A percentile compares a stretch with the other conserved stretches of the same genome.
These are phyloP conservation scores for Tephrocybe rancida DNA, from an alignment of 768 basidiomycete species.

Conservation along the genomic window DNA sequence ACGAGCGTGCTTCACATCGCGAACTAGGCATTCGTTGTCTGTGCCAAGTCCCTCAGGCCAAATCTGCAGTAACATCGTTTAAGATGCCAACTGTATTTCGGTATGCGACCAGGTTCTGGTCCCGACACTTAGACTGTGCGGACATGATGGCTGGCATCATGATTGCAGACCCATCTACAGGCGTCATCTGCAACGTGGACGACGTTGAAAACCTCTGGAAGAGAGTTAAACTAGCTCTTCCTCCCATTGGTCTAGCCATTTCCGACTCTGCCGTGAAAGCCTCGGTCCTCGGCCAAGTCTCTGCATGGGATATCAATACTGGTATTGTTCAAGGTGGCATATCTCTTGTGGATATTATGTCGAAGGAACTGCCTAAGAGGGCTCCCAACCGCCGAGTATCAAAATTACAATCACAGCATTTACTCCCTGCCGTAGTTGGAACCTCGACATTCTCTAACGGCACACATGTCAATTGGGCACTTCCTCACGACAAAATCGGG, in stretches of 20 bases:
- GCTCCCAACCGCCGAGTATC: background rate
- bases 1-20: background rate
- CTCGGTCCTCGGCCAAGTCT: background rate
- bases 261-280: too few species aligned
- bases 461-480: background rate
- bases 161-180: background rate
- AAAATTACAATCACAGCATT: background rate
- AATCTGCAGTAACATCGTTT: background rate
- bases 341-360: background rate
- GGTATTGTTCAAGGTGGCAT: background rate
- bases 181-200: background rate
- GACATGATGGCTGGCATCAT: background rate
- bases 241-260: background rate
- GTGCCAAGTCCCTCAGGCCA: background rate
- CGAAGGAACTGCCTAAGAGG: background rate
- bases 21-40: constrained; percentile 14
- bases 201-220: background rate
- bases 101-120: constrained; percentile 10
- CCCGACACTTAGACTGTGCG: background rate
- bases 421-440: background rate
- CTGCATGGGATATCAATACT: background rate
- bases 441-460: background rate
- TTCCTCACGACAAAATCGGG: background rate
- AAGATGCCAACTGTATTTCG: constrained; percentile 3
- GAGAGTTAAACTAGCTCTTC: background rate